These are phyloP conservation scores for Phytopythium cucurbitacearum DNA, from an alignment of 352 stramenopile genomes.

Conservation along the genomic window DNA sequence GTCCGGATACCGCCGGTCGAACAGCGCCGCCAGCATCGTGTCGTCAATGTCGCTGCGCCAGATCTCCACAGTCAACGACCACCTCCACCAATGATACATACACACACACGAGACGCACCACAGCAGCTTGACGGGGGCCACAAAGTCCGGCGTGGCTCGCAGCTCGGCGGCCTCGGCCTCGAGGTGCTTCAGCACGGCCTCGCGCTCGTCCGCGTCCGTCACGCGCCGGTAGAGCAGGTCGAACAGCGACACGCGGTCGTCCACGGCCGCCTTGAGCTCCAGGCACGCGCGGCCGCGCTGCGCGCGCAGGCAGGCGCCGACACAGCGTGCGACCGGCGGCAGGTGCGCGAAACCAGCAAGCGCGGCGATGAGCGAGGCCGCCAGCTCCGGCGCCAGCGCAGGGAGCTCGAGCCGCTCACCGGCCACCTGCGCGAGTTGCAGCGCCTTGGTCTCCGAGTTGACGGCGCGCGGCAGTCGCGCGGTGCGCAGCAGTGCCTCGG, in stretches of 20 bases:
- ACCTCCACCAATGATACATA: not conserved
- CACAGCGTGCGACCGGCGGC: conserved; percentile 41
- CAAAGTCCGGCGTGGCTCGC: conserved; percentile 23
- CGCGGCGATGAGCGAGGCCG: conserved; percentile 48
- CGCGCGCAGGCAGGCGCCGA: conserved; percentile 55
- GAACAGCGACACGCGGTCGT: conserved; percentile 62
- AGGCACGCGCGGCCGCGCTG: conserved; percentile 34
- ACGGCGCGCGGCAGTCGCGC: conserved; percentile 50
- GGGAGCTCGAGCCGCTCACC: conserved; percentile 30
- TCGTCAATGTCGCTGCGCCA: conserved; percentile 72
- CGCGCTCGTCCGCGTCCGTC: conserved; percentile 30
- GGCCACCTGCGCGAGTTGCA: conserved; percentile 69
- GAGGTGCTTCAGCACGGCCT: conserved; percentile 60
- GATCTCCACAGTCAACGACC: not conserved
- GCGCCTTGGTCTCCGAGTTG: conserved; percentile 68
- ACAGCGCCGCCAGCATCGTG: conserved; percentile 71
- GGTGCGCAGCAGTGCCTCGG: conserved; percentile 57
- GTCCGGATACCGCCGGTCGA: conserved; percentile 77
- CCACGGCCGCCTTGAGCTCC: conserved; percentile 65
- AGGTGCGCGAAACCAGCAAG: conserved; percentile 52
- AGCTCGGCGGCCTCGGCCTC: conserved; percentile 43
- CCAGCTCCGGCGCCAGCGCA: conserved; percentile 25
- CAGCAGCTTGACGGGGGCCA: conserved; percentile 56
- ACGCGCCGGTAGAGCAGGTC: conserved; percentile 68
- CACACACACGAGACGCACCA: conserved; percentile 30